Base-by-base conservation (phyloP, 768 basidiomycete genomes). In the Basidioascus undulatus region DNA sequence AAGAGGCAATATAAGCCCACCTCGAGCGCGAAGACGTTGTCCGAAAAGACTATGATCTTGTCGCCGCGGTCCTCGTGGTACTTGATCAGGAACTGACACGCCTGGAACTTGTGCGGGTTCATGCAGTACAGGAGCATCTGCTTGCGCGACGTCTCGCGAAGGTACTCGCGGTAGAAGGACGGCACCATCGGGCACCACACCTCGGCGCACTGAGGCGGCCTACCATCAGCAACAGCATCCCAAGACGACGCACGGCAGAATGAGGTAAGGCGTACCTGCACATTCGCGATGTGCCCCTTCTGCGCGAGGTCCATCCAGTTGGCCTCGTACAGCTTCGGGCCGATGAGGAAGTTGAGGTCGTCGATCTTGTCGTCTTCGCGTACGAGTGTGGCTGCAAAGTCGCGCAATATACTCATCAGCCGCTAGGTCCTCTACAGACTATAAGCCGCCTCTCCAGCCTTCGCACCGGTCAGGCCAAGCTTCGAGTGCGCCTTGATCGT, bases 261-360 rank as follows among this genome's bases (percentile, higher is more conserved):
- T 12, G 31, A 23, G 5, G 15, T 11, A 16, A 23, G 55, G 44
- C 67, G 50, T 56, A 86, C 86, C 73, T 96, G 87, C n/a, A 98
- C 92, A 54, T 92, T 96, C 6, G 92, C 92, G 54, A 98, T 98
- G 58, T 98, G 92, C 2, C 92, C 92, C 60, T 96, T 96, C 45
- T 83, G 84, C 40, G 92, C 92, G 50, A 98, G 72, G 59, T 98
- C 92, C 89, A 98, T 96, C 92, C 92, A 98, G 56, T 98, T 98
- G 5, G 92, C 92, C 61, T 98, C 92, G 55, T 98, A 98, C 24
- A 98, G 68, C 60, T 98, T 98, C 9, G 92, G 92, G 6, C 92
- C 92, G 57, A 98, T 96, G 75, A 96, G 81, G 54, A 96, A 98
- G 55, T 96, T 96, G 42, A 98, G 64, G 60, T 98, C 92, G 13